Evolutionary conservation across 164 flowering plant species (phyloP).

Genomic region (Dillenia turbinata): DNA sequence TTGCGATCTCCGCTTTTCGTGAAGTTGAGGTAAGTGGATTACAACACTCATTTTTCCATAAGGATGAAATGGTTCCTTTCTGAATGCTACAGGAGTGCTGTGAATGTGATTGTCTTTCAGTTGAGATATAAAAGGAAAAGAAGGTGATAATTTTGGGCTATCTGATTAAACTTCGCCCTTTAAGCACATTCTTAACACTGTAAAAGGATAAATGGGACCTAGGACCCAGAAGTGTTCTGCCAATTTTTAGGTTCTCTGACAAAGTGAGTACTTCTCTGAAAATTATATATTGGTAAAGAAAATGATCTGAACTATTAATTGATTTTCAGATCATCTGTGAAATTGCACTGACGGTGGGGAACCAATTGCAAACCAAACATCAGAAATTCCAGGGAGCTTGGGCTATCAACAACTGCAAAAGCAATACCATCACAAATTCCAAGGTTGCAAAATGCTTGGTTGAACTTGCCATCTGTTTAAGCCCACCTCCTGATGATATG

Average conservation of each 20-base stretch:
- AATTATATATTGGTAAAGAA: not conserved
- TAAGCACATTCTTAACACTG: too few relatives aligned
- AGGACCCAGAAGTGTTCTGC: too few relatives aligned
- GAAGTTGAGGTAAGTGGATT: constrained; percentile 56
- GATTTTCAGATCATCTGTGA: constrained; percentile 55
- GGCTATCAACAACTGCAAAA: constrained; percentile 51
- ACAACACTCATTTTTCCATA: not conserved
- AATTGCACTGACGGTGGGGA: constrained; percentile 44
- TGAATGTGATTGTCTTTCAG: too few relatives aligned
- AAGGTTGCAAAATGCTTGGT: constrained; percentile 51
- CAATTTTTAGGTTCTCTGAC: too few relatives aligned
- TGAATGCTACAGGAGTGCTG: too few relatives aligned
- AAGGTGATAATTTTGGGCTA: too few relatives aligned
- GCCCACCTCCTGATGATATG: constrained; percentile 54
- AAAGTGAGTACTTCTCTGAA: not conserved
- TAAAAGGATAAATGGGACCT: too few relatives aligned
- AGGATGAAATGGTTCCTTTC: too few relatives aligned
- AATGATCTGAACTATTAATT: constrained; percentile 2
- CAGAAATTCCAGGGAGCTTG: constrained; percentile 50
- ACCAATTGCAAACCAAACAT: constrained; percentile 37
- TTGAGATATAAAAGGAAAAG: too few relatives aligned
- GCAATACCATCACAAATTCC: constrained; percentile 24
- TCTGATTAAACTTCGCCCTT: too few relatives aligned
- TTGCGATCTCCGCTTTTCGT: constrained; percentile 32
- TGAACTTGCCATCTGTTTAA: constrained; percentile 38